phyloP scores from a whole-genome alignment of 2,329 filamentous ascomycete genomes.

The Apiospora koreana region DNA sequence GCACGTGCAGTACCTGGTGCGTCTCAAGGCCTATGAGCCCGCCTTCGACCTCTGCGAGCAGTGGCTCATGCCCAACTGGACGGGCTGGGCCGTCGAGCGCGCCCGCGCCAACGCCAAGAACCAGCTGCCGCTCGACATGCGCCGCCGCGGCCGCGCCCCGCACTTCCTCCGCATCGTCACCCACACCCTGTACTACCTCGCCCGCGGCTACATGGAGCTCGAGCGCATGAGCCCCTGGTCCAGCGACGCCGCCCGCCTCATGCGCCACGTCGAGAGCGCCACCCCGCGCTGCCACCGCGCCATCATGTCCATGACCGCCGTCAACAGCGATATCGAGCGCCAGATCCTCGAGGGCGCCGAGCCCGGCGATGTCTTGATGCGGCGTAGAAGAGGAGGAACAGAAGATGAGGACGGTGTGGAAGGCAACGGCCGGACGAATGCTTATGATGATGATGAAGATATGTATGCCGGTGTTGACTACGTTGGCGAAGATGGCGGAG shows the following conservation, averaged over 20 bases:
- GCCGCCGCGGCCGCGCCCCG: slow-evolving; percentile 39
- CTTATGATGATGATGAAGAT: not conserved
- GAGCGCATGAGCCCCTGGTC: slow-evolving; percentile 52
- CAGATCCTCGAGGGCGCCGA: slow-evolving; percentile 25
- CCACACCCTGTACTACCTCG: slow-evolving; percentile 50
- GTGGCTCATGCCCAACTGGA: slow-evolving; percentile 76
- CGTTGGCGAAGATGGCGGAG: not conserved
- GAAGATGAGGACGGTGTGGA: not conserved
- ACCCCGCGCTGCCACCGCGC: slow-evolving; percentile 34
- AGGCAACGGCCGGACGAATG: too few relatives aligned
- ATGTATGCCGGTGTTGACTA: not conserved
- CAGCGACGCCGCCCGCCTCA: slow-evolving; percentile 40
- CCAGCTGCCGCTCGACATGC: slow-evolving; percentile 38
- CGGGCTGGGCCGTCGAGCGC: slow-evolving; percentile 62
- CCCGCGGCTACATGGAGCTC: slow-evolving; percentile 51
- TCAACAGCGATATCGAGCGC: slow-evolving; percentile 27
- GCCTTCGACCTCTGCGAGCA: slow-evolving; percentile 77
- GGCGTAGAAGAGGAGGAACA: too few relatives aligned
- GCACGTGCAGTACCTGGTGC: slow-evolving; percentile 68
- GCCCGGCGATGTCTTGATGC: slow-evolving; percentile 12
- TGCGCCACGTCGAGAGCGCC: slow-evolving; percentile 38
- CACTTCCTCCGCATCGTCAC: slow-evolving; percentile 41
- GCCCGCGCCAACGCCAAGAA: slow-evolving; percentile 26
- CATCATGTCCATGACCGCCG: slow-evolving; percentile 32
- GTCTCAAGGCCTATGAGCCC: slow-evolving; percentile 57